Evolutionary conservation across 805 yeast species (phyloP), one percentile per base, ranked within the genome.

Genomic region (Komagataella ulmi): DNA sequence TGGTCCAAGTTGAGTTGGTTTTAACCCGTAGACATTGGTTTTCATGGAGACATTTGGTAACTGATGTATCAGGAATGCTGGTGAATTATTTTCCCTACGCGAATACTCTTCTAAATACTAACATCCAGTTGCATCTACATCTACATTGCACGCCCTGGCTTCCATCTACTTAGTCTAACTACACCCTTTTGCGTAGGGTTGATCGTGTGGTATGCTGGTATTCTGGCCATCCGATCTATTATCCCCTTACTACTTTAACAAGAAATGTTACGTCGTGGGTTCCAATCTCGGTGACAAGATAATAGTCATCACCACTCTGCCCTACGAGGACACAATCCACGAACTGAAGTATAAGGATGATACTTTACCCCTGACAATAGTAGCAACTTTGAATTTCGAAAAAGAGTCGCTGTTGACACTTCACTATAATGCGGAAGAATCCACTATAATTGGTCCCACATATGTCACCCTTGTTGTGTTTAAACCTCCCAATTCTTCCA

Each of bases 401-500:
- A 30, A 14, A 30, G 40, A 30, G 6, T 30, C 40, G 8, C 10
- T 30, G 40, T 30, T 30, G 14, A 14, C 40, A 10, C 40, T 30
- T 4, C 12, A 30, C 40, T 30, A 30, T 30, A 30, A 30, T 10
- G 40, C 40, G 12, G 40, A 30, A 30, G n/a, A 30, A 30, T 30
- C 40, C 14, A 30, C 14, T 10, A n/a, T 30, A 8, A 14, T 30
- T 10, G 40, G 40, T 8, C 40, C 40, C 4, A 8, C 40, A 2
- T 10, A 30, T 30, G 40, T 49, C 44, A 62, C 59, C 47, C 45
- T 80, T 2, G 65, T 84, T 3, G 58, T 75, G n/a, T 89, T 79
- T 61, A 75, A 76, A 23, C 84, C 93, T 1, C 97, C 97, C 0
- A 74, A 76, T 47, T 78, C 84, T 17, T 72, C 72, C 24, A 75